These are phyloP conservation scores for Termitomyces sp. DNA, from an alignment of 768 basidiomycete species.

Conservation along the genomic window DNA sequence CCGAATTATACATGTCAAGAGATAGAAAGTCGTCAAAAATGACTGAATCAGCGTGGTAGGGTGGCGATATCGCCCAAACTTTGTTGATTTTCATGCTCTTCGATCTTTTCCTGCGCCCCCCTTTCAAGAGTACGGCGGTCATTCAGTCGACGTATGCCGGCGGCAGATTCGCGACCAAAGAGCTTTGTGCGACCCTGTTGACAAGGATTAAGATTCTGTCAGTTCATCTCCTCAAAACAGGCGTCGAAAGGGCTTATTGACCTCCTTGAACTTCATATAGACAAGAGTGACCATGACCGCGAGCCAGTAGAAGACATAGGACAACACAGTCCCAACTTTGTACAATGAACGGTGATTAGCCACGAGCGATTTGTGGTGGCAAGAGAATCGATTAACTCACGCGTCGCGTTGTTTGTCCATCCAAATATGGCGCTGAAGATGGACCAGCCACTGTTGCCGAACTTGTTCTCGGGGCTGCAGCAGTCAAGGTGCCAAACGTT, in stretches of 20 bases:
- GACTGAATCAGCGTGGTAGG: not conserved
- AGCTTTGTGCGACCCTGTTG: slow-evolving; percentile 59
- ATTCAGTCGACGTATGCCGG: slow-evolving; percentile 29
- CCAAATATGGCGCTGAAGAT: slow-evolving; percentile 85
- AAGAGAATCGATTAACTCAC: slow-evolving; percentile 29
- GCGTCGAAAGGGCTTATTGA: slow-evolving; percentile 14
- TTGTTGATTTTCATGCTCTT: not conserved
- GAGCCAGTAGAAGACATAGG: slow-evolving; percentile 92
- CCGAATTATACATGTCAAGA: not conserved
- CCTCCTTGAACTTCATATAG: slow-evolving; percentile 62
- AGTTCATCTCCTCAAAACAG: not conserved
- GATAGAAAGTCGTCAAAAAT: not conserved
- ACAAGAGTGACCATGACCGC: slow-evolving; percentile 66
- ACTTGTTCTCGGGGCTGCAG: slow-evolving; percentile 59
- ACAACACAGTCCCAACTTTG: slow-evolving; percentile 70
- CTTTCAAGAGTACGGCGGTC: slow-evolving; percentile 13
- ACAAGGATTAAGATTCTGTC: not conserved
- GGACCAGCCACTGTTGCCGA: slow-evolving; percentile 58
- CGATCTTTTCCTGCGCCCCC: not conserved
- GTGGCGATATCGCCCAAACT: not conserved
- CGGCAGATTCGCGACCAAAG: slow-evolving; percentile 51
- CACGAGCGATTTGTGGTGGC: not conserved
- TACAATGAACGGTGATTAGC: not conserved
- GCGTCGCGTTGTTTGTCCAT: slow-evolving; percentile 80
- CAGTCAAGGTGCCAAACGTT: slow-evolving; percentile 89